Evolutionary conservation across 1,284 basidiomycete species (phyloP).

Genomic region (Ganoderma meredithae): DNA sequence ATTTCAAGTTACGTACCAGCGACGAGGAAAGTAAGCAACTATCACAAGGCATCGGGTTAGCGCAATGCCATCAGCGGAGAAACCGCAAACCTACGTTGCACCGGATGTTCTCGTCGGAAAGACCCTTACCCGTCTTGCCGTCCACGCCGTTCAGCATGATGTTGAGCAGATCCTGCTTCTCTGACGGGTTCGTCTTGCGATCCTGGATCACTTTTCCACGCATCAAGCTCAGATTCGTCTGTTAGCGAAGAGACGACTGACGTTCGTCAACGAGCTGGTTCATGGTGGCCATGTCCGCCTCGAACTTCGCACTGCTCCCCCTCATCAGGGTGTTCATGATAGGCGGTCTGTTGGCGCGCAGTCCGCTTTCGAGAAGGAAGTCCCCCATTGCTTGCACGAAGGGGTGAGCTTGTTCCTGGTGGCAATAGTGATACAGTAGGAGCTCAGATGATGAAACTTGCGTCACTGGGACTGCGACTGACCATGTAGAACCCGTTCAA

Average conservation of each 20-base stretch:
- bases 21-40: conserved; percentile 63
- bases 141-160: conserved; percentile 57
- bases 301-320: conserved; percentile 48
- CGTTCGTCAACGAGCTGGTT: conserved; percentile 48
- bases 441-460: not conserved
- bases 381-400: conserved; percentile 54
- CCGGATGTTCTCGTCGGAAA: conserved; percentile 54
- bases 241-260: conserved; percentile 33
- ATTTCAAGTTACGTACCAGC: conserved; percentile 43
- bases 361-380: conserved; percentile 49
- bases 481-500: conserved; percentile 51
- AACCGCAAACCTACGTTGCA: conserved; percentile 46
- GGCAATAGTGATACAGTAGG: conserved; percentile 14
- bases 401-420: conserved; percentile 45
- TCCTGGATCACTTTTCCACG: conserved; percentile 45
- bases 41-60: not conserved
- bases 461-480: not conserved
- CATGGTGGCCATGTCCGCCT: conserved; percentile 50
- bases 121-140: conserved; percentile 52
- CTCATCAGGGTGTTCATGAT: conserved; percentile 47
- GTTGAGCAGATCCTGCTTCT: conserved; percentile 54
- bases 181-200: conserved; percentile 46
- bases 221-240: not conserved
- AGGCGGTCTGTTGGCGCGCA: conserved; percentile 46
- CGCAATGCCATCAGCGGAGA: not conserved